phyloP scores from a whole-genome alignment of 2,329 filamentous ascomycete species.

The Keithomyces neogunnii region DNA sequence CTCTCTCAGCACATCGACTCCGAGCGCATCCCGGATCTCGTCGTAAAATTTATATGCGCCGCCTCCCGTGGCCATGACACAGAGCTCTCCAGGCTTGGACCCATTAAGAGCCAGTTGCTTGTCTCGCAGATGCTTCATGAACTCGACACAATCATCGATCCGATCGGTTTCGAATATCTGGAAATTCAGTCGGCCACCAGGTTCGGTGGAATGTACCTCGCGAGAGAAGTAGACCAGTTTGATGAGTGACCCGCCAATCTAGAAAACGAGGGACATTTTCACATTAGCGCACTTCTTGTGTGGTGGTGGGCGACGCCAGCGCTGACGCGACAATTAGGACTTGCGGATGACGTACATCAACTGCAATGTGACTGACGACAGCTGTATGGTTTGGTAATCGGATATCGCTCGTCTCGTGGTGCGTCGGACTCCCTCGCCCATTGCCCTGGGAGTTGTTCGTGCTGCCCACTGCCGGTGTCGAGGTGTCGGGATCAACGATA shows the following conservation, averaged over 20 bases:
- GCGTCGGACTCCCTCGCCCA: slow-evolving; percentile 38
- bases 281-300: background rate
- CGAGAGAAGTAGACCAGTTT: slow-evolving; percentile 97
- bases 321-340: background rate
- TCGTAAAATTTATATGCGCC: slow-evolving; percentile 97
- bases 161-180: slow-evolving; percentile 92
- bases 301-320: no score
- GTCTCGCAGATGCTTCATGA: slow-evolving; percentile 76
- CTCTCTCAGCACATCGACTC: slow-evolving; percentile 81
- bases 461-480: slow-evolving; percentile 36
- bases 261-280: slow-evolving; percentile 3
- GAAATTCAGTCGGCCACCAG: slow-evolving; percentile 88
- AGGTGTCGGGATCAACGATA: slow-evolving; percentile 77
- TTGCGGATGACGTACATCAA: slow-evolving; percentile 61
- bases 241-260: slow-evolving; percentile 93
- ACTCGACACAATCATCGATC: slow-evolving; percentile 89
- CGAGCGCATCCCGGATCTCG: slow-evolving; percentile 71
- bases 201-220: slow-evolving; percentile 68
- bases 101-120: slow-evolving; percentile 74
- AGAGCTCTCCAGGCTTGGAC: slow-evolving; percentile 61
- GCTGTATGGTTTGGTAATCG: slow-evolving; percentile 92
- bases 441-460: slow-evolving; percentile 20
- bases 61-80: slow-evolving; percentile 91
- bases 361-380: slow-evolving; percentile 91
- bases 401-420: slow-evolving; percentile 80